Conservation (phyloP, 164 flowering plant genomes). For the Aristolochia californica region DNA sequence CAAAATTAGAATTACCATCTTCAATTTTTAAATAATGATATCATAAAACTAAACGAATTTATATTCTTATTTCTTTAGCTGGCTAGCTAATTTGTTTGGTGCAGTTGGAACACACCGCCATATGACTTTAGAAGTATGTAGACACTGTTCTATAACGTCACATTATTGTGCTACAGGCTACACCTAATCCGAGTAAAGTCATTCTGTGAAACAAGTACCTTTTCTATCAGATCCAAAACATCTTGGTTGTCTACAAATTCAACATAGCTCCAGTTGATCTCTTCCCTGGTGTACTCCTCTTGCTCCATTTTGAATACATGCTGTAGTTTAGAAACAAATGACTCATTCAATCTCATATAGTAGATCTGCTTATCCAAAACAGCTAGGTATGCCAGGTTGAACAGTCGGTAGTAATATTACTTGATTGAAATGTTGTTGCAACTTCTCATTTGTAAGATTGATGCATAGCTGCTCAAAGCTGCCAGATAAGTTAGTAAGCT, state of each 20-base stretch:
- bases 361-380: too few relatives aligned
- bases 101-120: too few relatives aligned
- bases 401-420: slow-evolving; percentile 15
- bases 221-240: slow-evolving; percentile 70
- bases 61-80: too few relatives aligned
- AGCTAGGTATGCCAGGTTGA: too few relatives aligned
- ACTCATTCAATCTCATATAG: neutral
- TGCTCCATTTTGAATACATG: slow-evolving; percentile 89
- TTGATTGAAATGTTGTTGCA: slow-evolving; percentile 91
- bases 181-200: too few relatives aligned
- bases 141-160: too few relatives aligned
- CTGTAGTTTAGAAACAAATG: slow-evolving; percentile 20
- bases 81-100: too few relatives aligned
- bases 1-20: too few relatives aligned
- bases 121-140: too few relatives aligned
- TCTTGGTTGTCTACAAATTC: slow-evolving; percentile 84
- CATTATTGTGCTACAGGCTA: too few relatives aligned
- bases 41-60: too few relatives aligned
- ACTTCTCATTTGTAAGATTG: slow-evolving; percentile 80
- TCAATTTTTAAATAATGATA: too few relatives aligned
- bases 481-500: slow-evolving; percentile 7
- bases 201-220: slow-evolving; percentile 28
- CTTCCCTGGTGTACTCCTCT: slow-evolving; percentile 71
- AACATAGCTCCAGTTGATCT: slow-evolving; percentile 81
- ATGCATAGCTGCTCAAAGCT: slow-evolving; percentile 93